Conservation (phyloP, 2,329 filamentous ascomycete genomes). For the Scytalidium lignicola region DNA sequence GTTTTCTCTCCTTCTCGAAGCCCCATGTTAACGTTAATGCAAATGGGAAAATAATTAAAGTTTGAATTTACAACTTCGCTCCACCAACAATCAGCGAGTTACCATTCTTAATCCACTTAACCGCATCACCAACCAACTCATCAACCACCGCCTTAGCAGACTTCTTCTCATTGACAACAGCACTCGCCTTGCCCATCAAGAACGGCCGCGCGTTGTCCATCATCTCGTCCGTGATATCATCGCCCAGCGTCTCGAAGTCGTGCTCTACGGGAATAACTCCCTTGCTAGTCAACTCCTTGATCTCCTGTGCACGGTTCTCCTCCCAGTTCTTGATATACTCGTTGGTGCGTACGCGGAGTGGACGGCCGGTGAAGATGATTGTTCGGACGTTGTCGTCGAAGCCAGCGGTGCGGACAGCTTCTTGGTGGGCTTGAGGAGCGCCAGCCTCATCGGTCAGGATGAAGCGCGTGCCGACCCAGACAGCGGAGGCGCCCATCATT, state of each 20-base stretch:
- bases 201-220: conserved; percentile 89
- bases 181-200: conserved; percentile 95
- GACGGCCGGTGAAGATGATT: conserved; percentile 97
- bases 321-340: conserved; percentile 96
- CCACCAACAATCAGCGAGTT: conserved; percentile 50
- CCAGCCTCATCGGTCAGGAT: conserved; percentile 91
- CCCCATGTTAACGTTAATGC: too few species aligned
- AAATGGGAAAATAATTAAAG: neutral
- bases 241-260: conserved; percentile 82
- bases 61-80: conserved; percentile 55
- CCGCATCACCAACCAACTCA: conserved; percentile 83
- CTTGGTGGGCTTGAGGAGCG: conserved; percentile 89
- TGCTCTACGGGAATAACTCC: conserved; percentile 90
- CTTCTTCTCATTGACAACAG: conserved; percentile 91
- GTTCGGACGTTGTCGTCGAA: conserved; percentile 97
- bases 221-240: conserved; percentile 60
- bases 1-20: too few species aligned
- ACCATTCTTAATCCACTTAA: conserved; percentile 63
- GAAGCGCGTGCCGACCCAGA: conserved; percentile 97
- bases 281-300: conserved; percentile 85
- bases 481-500: conserved; percentile 85
- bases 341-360: conserved; percentile 89
- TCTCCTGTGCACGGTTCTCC: conserved; percentile 81
- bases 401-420: conserved; percentile 83
- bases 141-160: conserved; percentile 87